A percentile compares a stretch with the other conserved stretches of the same genome.
These are phyloP conservation scores for Vitis hybrid DNA, from an alignment of 177 flowering plant species.

Conservation along the genomic window DNA sequence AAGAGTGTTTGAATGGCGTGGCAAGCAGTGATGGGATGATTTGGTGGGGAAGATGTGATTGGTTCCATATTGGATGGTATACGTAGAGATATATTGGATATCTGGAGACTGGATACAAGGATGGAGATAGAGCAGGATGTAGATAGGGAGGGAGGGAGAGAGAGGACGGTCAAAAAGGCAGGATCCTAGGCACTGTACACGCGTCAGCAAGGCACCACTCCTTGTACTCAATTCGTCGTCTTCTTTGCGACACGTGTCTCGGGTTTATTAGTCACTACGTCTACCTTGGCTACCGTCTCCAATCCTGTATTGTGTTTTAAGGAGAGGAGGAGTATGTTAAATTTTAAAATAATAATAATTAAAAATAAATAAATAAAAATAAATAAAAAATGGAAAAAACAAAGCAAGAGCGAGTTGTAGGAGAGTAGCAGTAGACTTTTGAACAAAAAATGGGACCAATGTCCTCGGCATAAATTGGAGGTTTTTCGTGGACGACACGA, in stretches of 20 bases:
- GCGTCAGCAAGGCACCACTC: conserved; percentile 34
- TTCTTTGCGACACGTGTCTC: conserved; percentile 15
- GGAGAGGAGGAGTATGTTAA: too few relatives aligned
- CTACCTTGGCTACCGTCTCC: conserved; percentile 1
- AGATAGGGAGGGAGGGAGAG: not conserved
- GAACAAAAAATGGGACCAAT: conserved; percentile 43
- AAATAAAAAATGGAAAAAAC: not conserved
- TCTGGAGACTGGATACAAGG: too few relatives aligned
- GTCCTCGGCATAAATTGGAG: conserved; percentile 48
- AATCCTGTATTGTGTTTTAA: not conserved
- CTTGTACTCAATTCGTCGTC: conserved; percentile 24
- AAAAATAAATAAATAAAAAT: rapidly evolving
- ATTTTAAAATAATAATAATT: too few relatives aligned
- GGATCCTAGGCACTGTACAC: conserved; percentile 40
- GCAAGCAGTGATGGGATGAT: too few relatives aligned
- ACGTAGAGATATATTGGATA: too few relatives aligned
- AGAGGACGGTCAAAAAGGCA: conserved; percentile 32
- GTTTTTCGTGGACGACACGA: conserved; percentile 75
- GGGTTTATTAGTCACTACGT: conserved; percentile 12
- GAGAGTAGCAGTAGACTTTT: not conserved
- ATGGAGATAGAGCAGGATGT: too few relatives aligned
- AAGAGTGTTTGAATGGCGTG: too few relatives aligned
- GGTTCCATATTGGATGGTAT: too few relatives aligned
- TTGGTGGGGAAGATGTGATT: too few relatives aligned
- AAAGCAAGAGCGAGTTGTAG: conserved; percentile 2